Conservation (phyloP, 345 rosid species). For the Camelina sativa region DNA sequence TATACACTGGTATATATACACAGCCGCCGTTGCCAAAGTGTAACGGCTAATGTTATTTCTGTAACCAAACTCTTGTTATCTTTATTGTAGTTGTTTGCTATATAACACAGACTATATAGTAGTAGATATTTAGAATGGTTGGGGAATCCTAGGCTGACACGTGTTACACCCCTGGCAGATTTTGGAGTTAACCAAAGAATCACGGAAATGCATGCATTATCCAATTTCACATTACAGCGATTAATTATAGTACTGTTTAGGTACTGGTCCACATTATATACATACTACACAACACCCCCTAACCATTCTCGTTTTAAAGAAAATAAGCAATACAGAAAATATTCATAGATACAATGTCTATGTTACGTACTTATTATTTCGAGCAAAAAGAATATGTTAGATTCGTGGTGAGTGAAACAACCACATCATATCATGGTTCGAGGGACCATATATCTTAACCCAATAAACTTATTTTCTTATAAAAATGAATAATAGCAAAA, state of each 20-base stretch:
- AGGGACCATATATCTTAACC: conserved; percentile 24
- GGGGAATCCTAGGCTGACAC: conserved; percentile 25
- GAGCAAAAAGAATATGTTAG: conserved; percentile 32
- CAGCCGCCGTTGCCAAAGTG: no score
- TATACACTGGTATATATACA: no score
- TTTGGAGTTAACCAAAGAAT: neutral
- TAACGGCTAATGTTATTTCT: no score
- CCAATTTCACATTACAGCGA: neutral
- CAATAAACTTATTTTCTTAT: neutral
- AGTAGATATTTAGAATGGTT: neutral
- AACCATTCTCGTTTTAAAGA: conserved; percentile 1
- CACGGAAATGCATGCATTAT: conserved; percentile 35
- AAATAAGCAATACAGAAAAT: neutral
- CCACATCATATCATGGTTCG: conserved; percentile 28
- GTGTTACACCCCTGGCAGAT: neutral
- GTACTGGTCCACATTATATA: conserved; percentile 27
- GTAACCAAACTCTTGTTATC: neutral
- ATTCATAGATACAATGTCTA: neutral
- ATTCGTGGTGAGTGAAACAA: conserved; percentile 31
- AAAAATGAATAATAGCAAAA: neutral
- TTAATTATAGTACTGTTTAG: neutral
- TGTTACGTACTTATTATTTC: conserved; percentile 2
- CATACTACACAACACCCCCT: neutral
- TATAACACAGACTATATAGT: no score
- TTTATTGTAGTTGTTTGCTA: neutral